Evolutionary conservation across 2,329 filamentous ascomycete genomes (phyloP).

Genomic region (Zymoseptoria pseudotritici): DNA sequence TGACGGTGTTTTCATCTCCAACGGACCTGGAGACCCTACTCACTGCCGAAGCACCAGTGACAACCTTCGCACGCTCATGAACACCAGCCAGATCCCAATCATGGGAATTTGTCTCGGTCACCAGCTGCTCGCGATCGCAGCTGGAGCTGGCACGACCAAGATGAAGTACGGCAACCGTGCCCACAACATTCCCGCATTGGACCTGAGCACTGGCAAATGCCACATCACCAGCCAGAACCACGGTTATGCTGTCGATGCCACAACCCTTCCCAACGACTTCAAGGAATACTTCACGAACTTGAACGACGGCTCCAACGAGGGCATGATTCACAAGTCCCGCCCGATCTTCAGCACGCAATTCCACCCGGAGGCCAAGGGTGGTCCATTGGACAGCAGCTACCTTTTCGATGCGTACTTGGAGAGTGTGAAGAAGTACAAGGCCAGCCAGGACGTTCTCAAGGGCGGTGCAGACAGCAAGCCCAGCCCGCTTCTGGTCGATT

Average conservation of each 20-base stretch:
- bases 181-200: slow-evolving; percentile 94
- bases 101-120: slow-evolving; percentile 98
- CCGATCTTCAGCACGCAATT: slow-evolving; percentile 99
- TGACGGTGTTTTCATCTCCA: slow-evolving; percentile 97
- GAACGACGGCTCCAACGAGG: slow-evolving; percentile 96
- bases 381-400: slow-evolving; percentile 90
- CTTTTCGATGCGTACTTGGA: slow-evolving; percentile 95
- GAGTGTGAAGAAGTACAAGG: slow-evolving; percentile 84
- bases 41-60: slow-evolving; percentile 93
- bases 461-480: slow-evolving; percentile 77
- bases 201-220: slow-evolving; percentile 91
- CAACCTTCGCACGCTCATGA: slow-evolving; percentile 85
- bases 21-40: slow-evolving; percentile 94
- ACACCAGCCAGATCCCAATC: slow-evolving; percentile 80
- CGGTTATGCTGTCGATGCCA: slow-evolving; percentile 86
- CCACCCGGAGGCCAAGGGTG: slow-evolving; percentile 96
- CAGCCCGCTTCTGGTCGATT: slow-evolving; percentile 78
- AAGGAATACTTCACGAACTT: slow-evolving; percentile 98
- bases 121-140: slow-evolving; percentile 84
- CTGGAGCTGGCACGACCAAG: slow-evolving; percentile 86
- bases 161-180: slow-evolving; percentile 99
- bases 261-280: slow-evolving; percentile 76
- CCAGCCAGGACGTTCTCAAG: slow-evolving; percentile 62
- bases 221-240: slow-evolving; percentile 99
- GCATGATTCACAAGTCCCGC: slow-evolving; percentile 89